Evolutionary conservation across 805 yeast species (phyloP).

Genomic region (Lipomyces oligophaga): DNA sequence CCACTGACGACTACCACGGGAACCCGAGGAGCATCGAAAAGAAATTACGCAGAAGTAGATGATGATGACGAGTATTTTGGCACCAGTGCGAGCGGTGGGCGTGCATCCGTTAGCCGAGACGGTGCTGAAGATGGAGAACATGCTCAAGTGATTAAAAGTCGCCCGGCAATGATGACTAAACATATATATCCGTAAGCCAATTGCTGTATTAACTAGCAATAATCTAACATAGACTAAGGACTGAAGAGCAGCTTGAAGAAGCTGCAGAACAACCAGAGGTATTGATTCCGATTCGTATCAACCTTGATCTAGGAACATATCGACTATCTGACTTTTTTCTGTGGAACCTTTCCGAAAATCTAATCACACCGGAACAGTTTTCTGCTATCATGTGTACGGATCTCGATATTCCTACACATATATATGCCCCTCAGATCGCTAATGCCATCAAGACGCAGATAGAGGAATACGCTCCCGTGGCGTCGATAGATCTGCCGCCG

Average conservation of each 20-base stretch:
- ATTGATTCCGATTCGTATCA: constrained; percentile 64
- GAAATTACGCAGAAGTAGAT: constrained; percentile 24
- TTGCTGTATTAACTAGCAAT: background rate
- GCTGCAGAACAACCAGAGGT: constrained; percentile 43
- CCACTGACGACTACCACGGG: constrained; percentile 23
- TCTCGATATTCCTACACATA: constrained; percentile 65
- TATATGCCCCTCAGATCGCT: constrained; percentile 56
- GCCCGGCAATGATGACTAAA: constrained; percentile 24
- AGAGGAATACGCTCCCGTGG: constrained; percentile 64
- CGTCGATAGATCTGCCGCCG: constrained; percentile 56
- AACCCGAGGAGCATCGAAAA: constrained; percentile 22
- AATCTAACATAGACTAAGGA: constrained; percentile 6
- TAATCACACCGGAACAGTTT: constrained; percentile 67
- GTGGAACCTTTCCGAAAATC: constrained; percentile 60
- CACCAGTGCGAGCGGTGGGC: constrained; percentile 3
- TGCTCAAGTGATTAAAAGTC: constrained; percentile 6
- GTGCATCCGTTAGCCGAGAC: too few relatives aligned
- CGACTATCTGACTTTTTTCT: constrained; percentile 61
- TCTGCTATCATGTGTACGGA: constrained; percentile 78
- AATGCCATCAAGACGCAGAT: constrained; percentile 74
- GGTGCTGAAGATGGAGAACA: constrained; percentile 14
- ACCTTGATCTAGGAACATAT: constrained; percentile 53
- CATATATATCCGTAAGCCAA: constrained; percentile 16
- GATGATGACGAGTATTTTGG: constrained; percentile 22
- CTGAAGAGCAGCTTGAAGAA: constrained; percentile 39